Conservation (phyloP, 352 stramenopile species). For the Phytophthora nicotianae region DNA sequence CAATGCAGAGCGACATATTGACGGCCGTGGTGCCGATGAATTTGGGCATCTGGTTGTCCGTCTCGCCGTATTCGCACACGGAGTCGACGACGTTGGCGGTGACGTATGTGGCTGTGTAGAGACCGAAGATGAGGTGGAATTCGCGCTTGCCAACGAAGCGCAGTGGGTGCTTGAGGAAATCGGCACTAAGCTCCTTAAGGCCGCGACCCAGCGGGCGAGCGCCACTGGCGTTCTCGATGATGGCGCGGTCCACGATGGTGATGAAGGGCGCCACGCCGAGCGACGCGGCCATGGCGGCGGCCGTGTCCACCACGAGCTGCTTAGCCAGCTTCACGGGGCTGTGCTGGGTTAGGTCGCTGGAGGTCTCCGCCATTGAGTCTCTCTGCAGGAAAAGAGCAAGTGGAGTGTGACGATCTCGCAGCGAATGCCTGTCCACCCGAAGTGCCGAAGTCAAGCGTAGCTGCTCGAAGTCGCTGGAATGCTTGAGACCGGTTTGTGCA, state of each 20-base stretch:
- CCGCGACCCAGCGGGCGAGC: conserved; percentile 61
- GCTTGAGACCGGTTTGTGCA: conserved; percentile 22
- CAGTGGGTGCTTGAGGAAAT: conserved; percentile 73
- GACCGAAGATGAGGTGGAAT: conserved; percentile 90
- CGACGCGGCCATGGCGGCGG: conserved; percentile 64
- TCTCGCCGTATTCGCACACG: conserved; percentile 75
- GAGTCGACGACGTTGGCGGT: conserved; percentile 88
- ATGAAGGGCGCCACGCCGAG: conserved; percentile 87
- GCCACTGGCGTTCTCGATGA: conserved; percentile 90
- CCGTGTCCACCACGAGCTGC: conserved; percentile 65
- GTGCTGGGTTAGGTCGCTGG: conserved; percentile 14
- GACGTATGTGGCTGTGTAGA: conserved; percentile 91
- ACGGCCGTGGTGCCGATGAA: conserved; percentile 88
- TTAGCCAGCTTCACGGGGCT: conserved; percentile 42
- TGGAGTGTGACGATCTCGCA: conserved; percentile 7
- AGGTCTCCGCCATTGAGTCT: conserved; percentile 32
- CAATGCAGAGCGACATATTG: conserved; percentile 92
- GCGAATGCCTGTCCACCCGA: conserved; percentile 18
- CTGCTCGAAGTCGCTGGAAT: conserved; percentile 29
- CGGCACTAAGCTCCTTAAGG: conserved; percentile 63
- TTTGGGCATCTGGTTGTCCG: conserved; percentile 87
- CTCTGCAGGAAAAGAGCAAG: conserved; percentile 28
- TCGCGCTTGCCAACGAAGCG: conserved; percentile 86
- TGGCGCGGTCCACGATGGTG: conserved; percentile 88
- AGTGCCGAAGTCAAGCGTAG: conserved; percentile 27